Evolutionary conservation across 805 yeast genomes (phyloP).

Genomic region (Kodamaea jinghongensis): DNA sequence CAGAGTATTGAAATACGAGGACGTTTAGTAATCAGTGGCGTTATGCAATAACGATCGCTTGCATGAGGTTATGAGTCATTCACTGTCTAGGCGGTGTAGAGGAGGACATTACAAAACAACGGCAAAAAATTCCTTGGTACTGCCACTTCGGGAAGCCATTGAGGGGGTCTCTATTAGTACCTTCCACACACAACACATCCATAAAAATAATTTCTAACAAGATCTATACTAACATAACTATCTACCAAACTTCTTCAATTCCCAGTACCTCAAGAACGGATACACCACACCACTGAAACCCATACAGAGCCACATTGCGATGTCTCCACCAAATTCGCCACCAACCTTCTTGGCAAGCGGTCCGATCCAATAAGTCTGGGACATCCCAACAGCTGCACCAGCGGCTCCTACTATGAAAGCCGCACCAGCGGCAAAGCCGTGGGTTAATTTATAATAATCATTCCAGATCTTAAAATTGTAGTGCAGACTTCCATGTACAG

Average conservation of each 20-base stretch:
- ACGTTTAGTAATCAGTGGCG: no score
- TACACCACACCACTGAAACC: constrained; percentile 65
- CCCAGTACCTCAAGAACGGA: constrained; percentile 64
- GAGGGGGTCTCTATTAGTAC: no score
- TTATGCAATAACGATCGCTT: no score
- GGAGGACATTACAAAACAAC: neutral
- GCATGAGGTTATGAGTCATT: no score
- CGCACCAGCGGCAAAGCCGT: constrained; percentile 67
- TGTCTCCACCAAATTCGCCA: constrained; percentile 63
- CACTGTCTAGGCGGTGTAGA: no score
- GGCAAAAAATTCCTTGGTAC: neutral
- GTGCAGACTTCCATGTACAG: constrained; percentile 17
- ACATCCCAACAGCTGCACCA: constrained; percentile 86
- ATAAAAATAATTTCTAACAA: no score
- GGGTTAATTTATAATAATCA: constrained; percentile 54
- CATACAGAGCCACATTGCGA: constrained; percentile 78
- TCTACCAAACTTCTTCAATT: constrained; percentile 48
- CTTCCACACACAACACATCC: no score
- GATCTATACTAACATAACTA: neutral
- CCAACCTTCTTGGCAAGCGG: constrained; percentile 64
- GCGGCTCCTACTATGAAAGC: constrained; percentile 70
- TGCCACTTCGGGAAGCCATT: no score
- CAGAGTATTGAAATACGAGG: no score
- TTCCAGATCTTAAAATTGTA: constrained; percentile 81
- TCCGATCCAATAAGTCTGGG: constrained; percentile 81